phyloP scores from a whole-genome alignment of 2,329 filamentous ascomycete genomes.

The Fusarium sp. region DNA sequence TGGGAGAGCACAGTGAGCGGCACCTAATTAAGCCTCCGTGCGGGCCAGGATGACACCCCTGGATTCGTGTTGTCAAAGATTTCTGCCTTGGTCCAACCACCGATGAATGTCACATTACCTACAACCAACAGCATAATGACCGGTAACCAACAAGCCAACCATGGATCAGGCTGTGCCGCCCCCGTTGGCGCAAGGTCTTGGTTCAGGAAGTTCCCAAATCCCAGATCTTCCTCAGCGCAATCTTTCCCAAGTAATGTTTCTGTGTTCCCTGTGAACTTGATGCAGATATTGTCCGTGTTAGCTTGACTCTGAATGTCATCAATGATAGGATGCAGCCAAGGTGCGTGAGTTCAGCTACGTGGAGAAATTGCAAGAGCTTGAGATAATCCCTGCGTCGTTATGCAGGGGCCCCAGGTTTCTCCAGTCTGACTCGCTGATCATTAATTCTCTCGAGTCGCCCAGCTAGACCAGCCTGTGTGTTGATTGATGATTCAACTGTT shows the following conservation, averaged over 20 bases:
- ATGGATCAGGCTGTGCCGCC: background rate
- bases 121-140: background rate
- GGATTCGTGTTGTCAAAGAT: background rate
- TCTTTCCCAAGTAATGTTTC: fast-evolving
- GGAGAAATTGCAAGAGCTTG: background rate
- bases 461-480: background rate
- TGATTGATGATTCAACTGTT: background rate
- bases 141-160: background rate
- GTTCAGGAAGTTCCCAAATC: background rate
- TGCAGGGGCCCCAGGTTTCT: background rate
- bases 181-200: background rate
- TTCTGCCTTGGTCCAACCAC: background rate
- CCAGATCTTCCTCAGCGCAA: fast-evolving
- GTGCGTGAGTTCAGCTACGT: background rate
- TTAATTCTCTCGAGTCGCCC: background rate
- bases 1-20: background rate
- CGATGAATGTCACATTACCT: background rate
- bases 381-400: background rate
- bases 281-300: fast-evolving
- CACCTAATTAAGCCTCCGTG: background rate
- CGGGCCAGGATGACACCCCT: background rate
- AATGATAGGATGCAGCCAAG: background rate
- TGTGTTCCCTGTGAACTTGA: fast-evolving
- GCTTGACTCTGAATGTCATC: background rate
- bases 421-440: background rate